phyloP scores from a whole-genome alignment of 23 red algal genomes.

The Pyropia haitanensis region DNA sequence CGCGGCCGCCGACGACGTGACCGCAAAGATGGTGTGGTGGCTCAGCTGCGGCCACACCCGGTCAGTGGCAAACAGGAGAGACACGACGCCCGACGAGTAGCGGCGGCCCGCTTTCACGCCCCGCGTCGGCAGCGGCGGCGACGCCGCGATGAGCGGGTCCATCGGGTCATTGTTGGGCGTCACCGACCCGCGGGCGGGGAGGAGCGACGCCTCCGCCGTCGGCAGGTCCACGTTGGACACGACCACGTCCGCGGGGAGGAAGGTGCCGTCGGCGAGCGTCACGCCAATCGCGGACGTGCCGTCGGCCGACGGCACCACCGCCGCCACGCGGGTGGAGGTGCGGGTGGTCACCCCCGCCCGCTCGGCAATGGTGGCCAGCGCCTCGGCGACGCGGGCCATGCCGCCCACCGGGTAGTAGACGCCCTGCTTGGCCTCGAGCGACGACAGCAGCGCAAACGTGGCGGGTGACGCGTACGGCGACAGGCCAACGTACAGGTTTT shows the following conservation, averaged over 20 bases:
- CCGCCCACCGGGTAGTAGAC: constrained; percentile 2
- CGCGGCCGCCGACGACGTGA: neutral
- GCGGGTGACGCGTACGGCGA: neutral
- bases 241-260: neutral
- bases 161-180: no score
- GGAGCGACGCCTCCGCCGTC: neutral
- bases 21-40: constrained; percentile 4
- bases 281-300: neutral
- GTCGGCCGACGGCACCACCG: neutral
- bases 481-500: constrained; percentile 7
- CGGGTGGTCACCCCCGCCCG: neutral
- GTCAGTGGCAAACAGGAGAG: neutral
- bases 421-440: constrained; percentile 5
- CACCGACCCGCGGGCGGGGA: no score
- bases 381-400: neutral
- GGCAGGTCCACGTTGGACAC: neutral
- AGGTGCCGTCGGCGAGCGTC: neutral
- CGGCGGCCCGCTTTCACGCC: neutral
- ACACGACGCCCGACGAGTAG: constrained; percentile 1
- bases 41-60: neutral
- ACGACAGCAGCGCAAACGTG: neutral
- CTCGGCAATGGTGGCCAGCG: neutral
- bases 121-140: no score
- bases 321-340: neutral
- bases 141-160: no score